These are phyloP conservation scores for Wallacemonas sp. DNA, from an alignment of 208 protist genomes.

Conservation along the genomic window DNA sequence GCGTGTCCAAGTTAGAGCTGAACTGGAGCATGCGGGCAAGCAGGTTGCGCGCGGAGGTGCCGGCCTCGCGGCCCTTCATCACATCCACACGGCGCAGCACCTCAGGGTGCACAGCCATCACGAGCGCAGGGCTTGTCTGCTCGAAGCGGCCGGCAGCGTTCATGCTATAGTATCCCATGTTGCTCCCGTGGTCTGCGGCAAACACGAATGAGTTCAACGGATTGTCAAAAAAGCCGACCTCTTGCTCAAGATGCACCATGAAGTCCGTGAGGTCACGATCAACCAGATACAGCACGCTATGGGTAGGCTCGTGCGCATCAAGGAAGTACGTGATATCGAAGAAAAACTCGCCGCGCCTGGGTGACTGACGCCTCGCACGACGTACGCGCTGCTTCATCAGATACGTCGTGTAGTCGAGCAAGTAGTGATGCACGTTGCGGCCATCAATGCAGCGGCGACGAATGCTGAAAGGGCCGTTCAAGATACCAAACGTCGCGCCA, in stretches of 20 bases:
- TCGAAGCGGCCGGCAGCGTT: constrained; percentile 53
- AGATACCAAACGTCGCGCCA: constrained; percentile 37
- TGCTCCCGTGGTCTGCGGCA: constrained; percentile 56
- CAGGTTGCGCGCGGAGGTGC: constrained; percentile 23
- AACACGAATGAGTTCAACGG: constrained; percentile 60
- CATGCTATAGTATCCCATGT: constrained; percentile 71
- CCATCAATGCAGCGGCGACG: constrained; percentile 48
- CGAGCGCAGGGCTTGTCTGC: constrained; percentile 35
- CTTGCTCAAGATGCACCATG: constrained; percentile 30
- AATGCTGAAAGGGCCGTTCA: constrained; percentile 63
- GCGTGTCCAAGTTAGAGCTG: constrained; percentile 44
- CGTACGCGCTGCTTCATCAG: constrained; percentile 35
- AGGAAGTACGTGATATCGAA: constrained; percentile 57
- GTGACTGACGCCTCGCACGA: neutral
- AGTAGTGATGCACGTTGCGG: constrained; percentile 46
- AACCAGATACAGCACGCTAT: constrained; percentile 38
- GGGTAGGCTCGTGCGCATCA: constrained; percentile 68
- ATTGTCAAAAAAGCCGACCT: constrained; percentile 62
- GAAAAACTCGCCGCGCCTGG: constrained; percentile 26
- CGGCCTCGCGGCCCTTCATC: constrained; percentile 19
- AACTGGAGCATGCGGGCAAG: constrained; percentile 27
- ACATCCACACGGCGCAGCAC: constrained; percentile 40
- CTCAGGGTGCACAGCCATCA: constrained; percentile 38
- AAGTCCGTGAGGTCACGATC: constrained; percentile 51
- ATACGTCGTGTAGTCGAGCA: constrained; percentile 46